These are phyloP conservation scores for Artemisia annua DNA, from an alignment of 129 eudicot genomes.

Conservation along the genomic window DNA sequence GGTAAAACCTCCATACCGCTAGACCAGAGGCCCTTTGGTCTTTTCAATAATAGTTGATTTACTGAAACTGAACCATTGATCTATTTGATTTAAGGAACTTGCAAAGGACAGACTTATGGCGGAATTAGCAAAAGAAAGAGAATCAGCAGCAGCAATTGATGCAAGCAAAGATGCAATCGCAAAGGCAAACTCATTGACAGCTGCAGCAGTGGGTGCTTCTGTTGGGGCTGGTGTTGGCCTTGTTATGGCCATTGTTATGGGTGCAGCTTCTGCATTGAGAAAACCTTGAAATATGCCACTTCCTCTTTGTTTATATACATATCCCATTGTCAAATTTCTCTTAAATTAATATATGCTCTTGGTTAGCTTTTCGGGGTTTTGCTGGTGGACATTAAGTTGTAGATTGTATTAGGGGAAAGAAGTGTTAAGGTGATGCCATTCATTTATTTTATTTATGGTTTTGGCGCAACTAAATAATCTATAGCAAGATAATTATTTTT, in stretches of 20 bases:
- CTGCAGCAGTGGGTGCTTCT: constrained; percentile 96
- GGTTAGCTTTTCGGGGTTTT: constrained; percentile 3
- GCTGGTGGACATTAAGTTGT: background rate
- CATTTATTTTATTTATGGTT: constrained; percentile 21
- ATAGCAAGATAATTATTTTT: too few relatives aligned
- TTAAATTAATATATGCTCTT: background rate
- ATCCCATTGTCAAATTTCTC: background rate
- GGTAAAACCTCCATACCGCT: too few relatives aligned
- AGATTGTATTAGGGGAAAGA: constrained; percentile 23
- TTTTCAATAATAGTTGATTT: background rate
- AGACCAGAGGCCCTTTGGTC: too few relatives aligned
- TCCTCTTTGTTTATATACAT: background rate
- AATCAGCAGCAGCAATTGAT: constrained; percentile 30
- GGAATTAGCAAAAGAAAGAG: constrained; percentile 70
- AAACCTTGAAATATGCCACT: constrained; percentile 62
- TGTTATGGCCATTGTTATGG: constrained; percentile 92
- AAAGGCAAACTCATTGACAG: constrained; percentile 64
- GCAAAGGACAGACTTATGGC: constrained; percentile 68
- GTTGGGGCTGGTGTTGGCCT: constrained; percentile 93
- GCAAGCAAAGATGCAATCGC: constrained; percentile 56
- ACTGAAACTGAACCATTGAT: background rate
- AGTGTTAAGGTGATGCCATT: constrained; percentile 14
- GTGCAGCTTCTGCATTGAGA: constrained; percentile 97
- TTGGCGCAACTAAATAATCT: too few relatives aligned
- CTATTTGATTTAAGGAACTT: constrained; percentile 54